Base-by-base conservation (phyloP, 1,139 yeast genomes). In the Tardiomyces depauwii region DNA sequence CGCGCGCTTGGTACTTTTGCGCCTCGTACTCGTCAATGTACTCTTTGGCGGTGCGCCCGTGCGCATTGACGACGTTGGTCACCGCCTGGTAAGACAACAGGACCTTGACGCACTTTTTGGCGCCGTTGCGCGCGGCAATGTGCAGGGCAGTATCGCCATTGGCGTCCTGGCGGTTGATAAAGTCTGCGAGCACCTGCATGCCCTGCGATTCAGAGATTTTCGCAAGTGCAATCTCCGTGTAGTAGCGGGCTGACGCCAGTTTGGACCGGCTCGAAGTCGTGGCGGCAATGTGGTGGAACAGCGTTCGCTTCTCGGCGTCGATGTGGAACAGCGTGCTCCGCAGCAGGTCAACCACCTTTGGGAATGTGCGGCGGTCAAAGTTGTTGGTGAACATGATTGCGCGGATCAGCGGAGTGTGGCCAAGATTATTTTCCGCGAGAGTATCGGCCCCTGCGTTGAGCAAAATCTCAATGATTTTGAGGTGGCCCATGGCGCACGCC, bases 401-500 rank as follows among this genome's bases (percentile, higher is more conserved):
- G 53, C 94, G 82, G 2, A 94, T 84, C 41, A 91, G 70, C 36
- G 95, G 86, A 54, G 89, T 89, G 60, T 88, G 79, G 0, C 96
- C 97, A 44, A 75, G 72, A 49, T 74, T 70, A 59, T 88, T 91
- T 18, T 83, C 80, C 12, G 78, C 80, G 41, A 82, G 65, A 4
- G 89, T 82, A 58, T 85, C 82, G 2, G 95, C 95, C 7, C 91
- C 88, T 16, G 76, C 71, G 47, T 77, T 76, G 18, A 88, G 63
- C 23, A 91, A 65, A 18, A 86, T 67, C 53, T 82, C 85, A 45
- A 88, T 78, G 61, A 89, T 74, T 41, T 77, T 77, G 46, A 79
- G 67, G 54, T 84, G 81, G 9, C 96, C 96, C 72, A 91, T 82
- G 0, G 97, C 88, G 11, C 95, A 79, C 0, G 97, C 96, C 98